Conservation (phyloP, 2,329 filamentous ascomycete species). For the Pseudopyrenochaeta lycopersici region DNA sequence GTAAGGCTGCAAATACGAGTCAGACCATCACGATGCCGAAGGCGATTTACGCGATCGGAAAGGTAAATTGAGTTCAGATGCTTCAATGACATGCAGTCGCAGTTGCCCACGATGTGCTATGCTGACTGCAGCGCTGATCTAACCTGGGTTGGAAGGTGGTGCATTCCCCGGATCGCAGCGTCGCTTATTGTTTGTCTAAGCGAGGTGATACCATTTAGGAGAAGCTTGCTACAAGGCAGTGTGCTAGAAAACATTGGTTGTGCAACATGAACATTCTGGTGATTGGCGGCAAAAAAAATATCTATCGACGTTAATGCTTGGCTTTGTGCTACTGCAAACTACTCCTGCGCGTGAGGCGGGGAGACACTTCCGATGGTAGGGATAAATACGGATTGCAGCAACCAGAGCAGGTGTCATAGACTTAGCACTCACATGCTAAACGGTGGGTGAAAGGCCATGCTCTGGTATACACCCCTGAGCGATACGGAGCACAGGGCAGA, state of each 20-base stretch:
- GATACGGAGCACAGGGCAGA: slow-evolving; percentile 1
- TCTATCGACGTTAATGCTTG: slow-evolving; percentile 19
- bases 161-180: slow-evolving; percentile 13
- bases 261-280: slow-evolving; percentile 9
- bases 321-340: slow-evolving; percentile 16
- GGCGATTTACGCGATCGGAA: neutral
- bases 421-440: slow-evolving; percentile 19
- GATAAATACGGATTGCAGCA: neutral
- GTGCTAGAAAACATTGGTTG: slow-evolving; percentile 9
- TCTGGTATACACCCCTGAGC: slow-evolving; percentile 4
- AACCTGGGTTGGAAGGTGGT: slow-evolving; percentile 8
- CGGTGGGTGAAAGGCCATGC: slow-evolving; percentile 8
- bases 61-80: neutral
- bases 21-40: too few species aligned
- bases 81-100: neutral
- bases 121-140: slow-evolving; percentile 6
- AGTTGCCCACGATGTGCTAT: slow-evolving; percentile 1
- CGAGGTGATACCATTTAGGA: slow-evolving; percentile 13
- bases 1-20: too few species aligned
- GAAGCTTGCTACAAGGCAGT: slow-evolving; percentile 14
- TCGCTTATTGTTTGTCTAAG: slow-evolving; percentile 24
- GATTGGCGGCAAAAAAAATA: slow-evolving; percentile 20
- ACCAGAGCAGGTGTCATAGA: slow-evolving; percentile 3
- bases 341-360: slow-evolving; percentile 19
- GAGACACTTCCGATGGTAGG: slow-evolving; percentile 22